A percentile compares a stretch with the other conserved stretches of the same genome.
phyloP scores from a whole-genome alignment of 202 grass and related monocot genomes.

The Alloteropsis angusta region DNA sequence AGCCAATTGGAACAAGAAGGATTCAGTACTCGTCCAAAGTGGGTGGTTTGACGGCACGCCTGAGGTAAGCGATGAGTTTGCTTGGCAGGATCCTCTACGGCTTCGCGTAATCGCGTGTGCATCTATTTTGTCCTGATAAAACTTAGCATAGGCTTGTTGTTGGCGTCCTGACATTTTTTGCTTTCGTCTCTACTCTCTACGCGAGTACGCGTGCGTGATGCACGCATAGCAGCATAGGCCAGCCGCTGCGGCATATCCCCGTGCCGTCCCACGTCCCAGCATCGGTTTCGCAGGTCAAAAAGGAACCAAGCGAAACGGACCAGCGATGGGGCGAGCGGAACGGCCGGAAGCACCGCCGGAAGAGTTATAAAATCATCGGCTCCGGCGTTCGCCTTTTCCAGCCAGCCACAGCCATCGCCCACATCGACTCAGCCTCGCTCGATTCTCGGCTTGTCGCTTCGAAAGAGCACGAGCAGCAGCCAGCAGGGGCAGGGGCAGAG shows the following conservation, averaged over 20 bases:
- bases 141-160: neutral
- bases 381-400: neutral
- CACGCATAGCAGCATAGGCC: neutral
- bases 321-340: neutral
- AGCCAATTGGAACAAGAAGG: neutral
- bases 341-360: too few species aligned
- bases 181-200: too few species aligned
- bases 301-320: neutral
- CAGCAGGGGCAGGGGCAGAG: too few species aligned
- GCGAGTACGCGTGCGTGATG: too few species aligned
- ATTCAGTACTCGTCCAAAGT: neutral
- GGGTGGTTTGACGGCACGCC: neutral
- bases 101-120: neutral
- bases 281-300: neutral
- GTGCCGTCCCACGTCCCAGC: too few species aligned
- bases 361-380: neutral
- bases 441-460: too few species aligned
- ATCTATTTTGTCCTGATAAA: too few species aligned
- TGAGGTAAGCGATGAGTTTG: slow-evolving; percentile 3
- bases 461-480: neutral
- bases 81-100: neutral
- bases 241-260: neutral
- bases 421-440: neutral
- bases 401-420: neutral
- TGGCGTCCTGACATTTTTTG: neutral